Evolutionary conservation across 371 early-diverging fungal species (phyloP).

Genomic region (Mucor ambiguus): DNA sequence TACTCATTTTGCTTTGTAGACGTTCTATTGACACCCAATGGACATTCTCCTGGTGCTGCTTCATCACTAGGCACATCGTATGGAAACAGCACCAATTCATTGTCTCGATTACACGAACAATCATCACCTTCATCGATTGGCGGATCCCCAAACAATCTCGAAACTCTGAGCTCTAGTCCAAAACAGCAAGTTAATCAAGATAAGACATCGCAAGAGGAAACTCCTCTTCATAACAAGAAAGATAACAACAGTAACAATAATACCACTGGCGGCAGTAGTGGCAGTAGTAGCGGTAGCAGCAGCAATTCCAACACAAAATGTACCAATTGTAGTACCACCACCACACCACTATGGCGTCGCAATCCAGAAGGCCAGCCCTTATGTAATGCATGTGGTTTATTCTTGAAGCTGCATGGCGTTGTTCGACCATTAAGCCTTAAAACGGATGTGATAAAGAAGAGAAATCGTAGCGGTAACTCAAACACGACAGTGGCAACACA

Average conservation of each 20-base stretch:
- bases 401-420: slow-evolving; percentile 85
- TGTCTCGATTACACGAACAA: slow-evolving; percentile 1
- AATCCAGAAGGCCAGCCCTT: slow-evolving; percentile 71
- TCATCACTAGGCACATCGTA: slow-evolving; percentile 11
- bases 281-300: slow-evolving; percentile 4
- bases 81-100: not conserved
- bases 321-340: slow-evolving; percentile 89
- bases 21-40: not conserved
- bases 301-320: slow-evolving; percentile 55
- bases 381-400: slow-evolving; percentile 72
- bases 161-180: slow-evolving; percentile 2
- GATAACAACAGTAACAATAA: slow-evolving; percentile 1
- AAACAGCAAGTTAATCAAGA: not conserved
- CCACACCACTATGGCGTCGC: slow-evolving; percentile 97
- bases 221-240: slow-evolving; percentile 5
- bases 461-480: slow-evolving; percentile 59
- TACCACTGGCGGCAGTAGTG: not conserved
- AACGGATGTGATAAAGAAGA: slow-evolving; percentile 84
- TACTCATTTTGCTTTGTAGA: not conserved
- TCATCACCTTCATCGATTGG: slow-evolving; percentile 9
- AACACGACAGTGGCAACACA: not conserved
- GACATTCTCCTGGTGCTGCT: slow-evolving; percentile 15
- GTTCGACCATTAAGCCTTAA: slow-evolving; percentile 83
- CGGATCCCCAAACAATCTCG: slow-evolving; percentile 8
- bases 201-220: slow-evolving; percentile 8